phyloP scores from a whole-genome alignment of 192 early-diverging fungal genomes.

The Coemansia asiatica region DNA sequence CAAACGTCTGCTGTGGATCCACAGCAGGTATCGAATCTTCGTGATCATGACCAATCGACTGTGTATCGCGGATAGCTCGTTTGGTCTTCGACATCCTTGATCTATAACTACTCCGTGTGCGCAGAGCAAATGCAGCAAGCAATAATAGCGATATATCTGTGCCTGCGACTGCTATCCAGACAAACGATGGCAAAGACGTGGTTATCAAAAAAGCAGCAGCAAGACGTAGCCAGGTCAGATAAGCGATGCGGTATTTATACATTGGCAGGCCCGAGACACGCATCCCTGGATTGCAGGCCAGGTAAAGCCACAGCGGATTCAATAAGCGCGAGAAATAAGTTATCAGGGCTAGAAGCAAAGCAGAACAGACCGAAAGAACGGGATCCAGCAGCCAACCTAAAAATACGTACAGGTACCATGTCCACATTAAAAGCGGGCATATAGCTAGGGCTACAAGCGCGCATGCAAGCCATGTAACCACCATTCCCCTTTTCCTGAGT shows the following conservation, averaged over 20 bases:
- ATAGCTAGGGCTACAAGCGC: slow-evolving; percentile 15
- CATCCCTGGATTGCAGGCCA: slow-evolving; percentile 30
- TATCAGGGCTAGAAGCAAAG: slow-evolving; percentile 11
- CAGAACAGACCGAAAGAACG: neutral
- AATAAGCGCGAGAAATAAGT: slow-evolving; percentile 26
- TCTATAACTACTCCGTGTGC: slow-evolving; percentile 15
- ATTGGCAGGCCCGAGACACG: slow-evolving; percentile 31
- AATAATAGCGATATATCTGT: slow-evolving; percentile 27
- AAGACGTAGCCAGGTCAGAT: slow-evolving; percentile 19
- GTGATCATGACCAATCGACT: neutral
- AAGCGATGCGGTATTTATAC: slow-evolving; percentile 23
- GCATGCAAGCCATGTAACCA: slow-evolving; percentile 22
- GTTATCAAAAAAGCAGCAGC: slow-evolving; percentile 11
- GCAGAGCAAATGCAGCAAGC: slow-evolving; percentile 13
- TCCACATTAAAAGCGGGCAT: slow-evolving; percentile 21
- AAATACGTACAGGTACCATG: slow-evolving; percentile 6
- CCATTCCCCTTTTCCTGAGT: slow-evolving; percentile 31
- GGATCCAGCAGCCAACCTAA: neutral
- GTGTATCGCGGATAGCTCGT: neutral
- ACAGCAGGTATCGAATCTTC: neutral
- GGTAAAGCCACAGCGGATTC: slow-evolving; percentile 45
- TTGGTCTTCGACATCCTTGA: neutral
- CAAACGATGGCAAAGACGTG: neutral
- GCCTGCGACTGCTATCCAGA: slow-evolving; percentile 7
- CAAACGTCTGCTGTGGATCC: slow-evolving; percentile 15